Evolutionary conservation across 371 early-diverging fungal species (phyloP).

Genomic region (Nematocida sp.): DNA sequence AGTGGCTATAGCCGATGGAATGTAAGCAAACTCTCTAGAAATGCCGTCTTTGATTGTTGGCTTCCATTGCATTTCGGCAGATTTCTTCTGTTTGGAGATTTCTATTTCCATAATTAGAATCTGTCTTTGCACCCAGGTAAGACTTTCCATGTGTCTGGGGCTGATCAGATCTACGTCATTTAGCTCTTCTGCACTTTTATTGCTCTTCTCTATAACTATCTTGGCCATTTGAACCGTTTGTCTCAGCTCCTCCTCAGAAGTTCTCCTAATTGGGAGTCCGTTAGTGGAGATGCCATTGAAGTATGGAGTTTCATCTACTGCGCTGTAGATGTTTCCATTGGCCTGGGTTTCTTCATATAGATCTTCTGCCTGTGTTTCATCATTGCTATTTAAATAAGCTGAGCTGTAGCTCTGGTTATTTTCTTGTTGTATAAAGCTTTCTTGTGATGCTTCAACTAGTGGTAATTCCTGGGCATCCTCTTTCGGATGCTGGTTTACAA

Average conservation of each 20-base stretch:
- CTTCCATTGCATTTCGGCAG: conserved; percentile 30
- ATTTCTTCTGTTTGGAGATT: conserved; percentile 31
- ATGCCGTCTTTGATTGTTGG: conserved; percentile 26
- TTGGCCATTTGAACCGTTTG: too few species aligned
- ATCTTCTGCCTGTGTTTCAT: too few species aligned
- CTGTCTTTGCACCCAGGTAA: conserved; percentile 41
- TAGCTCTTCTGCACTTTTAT: too few species aligned
- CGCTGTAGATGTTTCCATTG: too few species aligned
- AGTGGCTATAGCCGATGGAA: too few species aligned
- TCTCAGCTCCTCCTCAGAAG: too few species aligned
- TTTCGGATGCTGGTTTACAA: neutral
- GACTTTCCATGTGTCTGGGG: conserved; percentile 1
- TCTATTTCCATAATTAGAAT: conserved; percentile 48
- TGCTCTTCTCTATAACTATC: too few species aligned
- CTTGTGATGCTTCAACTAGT: neutral
- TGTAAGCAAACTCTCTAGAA: too few species aligned
- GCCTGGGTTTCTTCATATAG: too few species aligned
- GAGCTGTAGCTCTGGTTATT: neutral
- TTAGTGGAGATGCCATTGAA: too few species aligned
- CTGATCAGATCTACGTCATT: neutral
- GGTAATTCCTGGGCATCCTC: neutral
- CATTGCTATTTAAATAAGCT: neutral
- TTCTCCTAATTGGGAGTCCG: too few species aligned
- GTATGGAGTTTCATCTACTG: too few species aligned
- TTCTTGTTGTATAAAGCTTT: neutral